These are phyloP conservation scores for Leucaena leucocephala DNA, from an alignment of 306 rosid genomes.

Conservation along the genomic window DNA sequence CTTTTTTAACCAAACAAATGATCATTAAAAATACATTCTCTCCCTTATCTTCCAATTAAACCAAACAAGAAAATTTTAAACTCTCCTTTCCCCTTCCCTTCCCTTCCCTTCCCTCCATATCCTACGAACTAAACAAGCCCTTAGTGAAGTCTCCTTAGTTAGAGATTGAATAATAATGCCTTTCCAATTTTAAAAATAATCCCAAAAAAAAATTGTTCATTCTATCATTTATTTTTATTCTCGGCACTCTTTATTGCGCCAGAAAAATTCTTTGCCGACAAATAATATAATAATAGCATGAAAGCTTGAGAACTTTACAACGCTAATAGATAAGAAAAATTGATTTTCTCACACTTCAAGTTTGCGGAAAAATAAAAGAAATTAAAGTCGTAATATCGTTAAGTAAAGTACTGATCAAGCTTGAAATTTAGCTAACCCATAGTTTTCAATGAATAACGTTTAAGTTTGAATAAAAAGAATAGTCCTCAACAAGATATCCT, in stretches of 20 bases:
- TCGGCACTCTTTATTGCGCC: background rate
- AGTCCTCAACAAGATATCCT: background rate
- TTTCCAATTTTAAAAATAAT: background rate
- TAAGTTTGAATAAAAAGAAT: background rate
- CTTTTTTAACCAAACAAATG: too few species aligned
- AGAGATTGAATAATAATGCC: background rate
- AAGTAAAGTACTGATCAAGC: background rate
- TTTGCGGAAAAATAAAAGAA: background rate
- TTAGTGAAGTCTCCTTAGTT: background rate
- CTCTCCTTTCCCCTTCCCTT: too few species aligned
- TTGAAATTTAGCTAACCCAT: slow-evolving; percentile 8
- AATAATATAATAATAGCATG: background rate
- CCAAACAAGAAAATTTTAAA: too few species aligned
- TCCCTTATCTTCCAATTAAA: too few species aligned
- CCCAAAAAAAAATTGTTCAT: background rate
- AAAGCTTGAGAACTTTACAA: background rate
- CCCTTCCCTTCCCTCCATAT: too few species aligned
- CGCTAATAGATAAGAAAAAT: background rate
- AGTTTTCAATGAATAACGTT: background rate
- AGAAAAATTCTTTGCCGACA: background rate
- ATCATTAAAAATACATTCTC: too few species aligned
- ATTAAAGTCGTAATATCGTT: background rate
- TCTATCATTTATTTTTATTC: background rate
- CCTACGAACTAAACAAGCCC: too few species aligned
- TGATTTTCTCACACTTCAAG: background rate